These are phyloP conservation scores for Helotiales sp. DNA, from an alignment of 2,329 filamentous ascomycete species.

Conservation along the genomic window DNA sequence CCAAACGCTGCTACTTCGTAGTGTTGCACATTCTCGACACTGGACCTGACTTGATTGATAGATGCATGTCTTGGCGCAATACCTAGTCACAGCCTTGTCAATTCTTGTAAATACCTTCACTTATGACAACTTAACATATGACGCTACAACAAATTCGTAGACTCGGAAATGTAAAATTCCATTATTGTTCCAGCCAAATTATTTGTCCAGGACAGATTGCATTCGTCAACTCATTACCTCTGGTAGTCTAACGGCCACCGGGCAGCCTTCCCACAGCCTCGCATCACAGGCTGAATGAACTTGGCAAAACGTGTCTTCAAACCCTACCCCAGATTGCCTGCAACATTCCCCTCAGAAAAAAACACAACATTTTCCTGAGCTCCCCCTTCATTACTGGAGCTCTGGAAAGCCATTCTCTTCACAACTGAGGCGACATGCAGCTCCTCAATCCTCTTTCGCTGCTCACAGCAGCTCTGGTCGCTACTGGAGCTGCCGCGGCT, in stretches of 20 bases:
- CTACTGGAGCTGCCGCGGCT: slow-evolving; percentile 19
- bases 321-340: slow-evolving; percentile 5
- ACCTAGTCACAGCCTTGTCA: background rate
- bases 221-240: background rate
- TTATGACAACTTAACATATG: too few relatives aligned
- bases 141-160: too few relatives aligned
- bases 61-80: background rate
- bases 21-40: too few relatives aligned
- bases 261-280: slow-evolving; percentile 30
- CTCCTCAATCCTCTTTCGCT: slow-evolving; percentile 12
- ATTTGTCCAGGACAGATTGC: slow-evolving; percentile 6
- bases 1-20: too few relatives aligned
- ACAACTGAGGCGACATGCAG: slow-evolving; percentile 26
- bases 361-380: slow-evolving; percentile 10
- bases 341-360: background rate
- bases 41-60: too few relatives aligned
- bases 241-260: background rate
- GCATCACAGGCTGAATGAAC: slow-evolving; percentile 29
- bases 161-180: background rate
- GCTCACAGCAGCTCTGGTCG: slow-evolving; percentile 18
- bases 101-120: background rate
- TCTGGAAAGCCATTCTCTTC: slow-evolving; percentile 18
- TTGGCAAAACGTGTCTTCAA: slow-evolving; percentile 31
- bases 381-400: slow-evolving; percentile 23
- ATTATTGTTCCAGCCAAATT: background rate